A percentile compares a stretch with the other conserved stretches of the same genome.
These are phyloP conservation scores for Fomitiporia mediterranea DNA, from an alignment of 1,284 basidiomycete genomes.

Conservation along the genomic window DNA sequence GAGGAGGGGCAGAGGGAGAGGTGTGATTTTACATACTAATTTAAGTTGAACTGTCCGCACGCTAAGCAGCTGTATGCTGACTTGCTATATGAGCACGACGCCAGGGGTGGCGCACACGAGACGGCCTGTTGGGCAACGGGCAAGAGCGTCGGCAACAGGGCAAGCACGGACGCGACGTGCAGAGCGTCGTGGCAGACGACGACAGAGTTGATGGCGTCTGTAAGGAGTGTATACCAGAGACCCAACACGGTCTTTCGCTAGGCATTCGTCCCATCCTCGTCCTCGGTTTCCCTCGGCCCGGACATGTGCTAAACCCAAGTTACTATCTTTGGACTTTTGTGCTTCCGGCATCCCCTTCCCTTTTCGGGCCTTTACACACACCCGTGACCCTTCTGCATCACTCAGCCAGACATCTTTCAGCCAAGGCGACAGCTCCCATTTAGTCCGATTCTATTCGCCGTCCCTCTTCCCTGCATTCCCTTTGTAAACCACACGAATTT, in stretches of 20 bases:
- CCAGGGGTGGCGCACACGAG: neutral
- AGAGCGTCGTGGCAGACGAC: neutral
- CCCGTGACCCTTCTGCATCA: neutral
- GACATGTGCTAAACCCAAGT: neutral
- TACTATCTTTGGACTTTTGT: neutral
- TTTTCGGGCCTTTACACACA: neutral
- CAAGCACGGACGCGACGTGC: neutral
- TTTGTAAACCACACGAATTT: neutral
- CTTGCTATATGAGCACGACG: neutral
- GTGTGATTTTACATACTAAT: slow-evolving; percentile 22
- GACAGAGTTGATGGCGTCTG: neutral
- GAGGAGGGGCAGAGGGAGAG: slow-evolving; percentile 16
- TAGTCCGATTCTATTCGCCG: neutral
- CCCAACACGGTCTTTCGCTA: neutral
- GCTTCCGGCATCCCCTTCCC: neutral
- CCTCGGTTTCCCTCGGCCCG: slow-evolving; percentile 4
- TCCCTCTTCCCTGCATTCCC: neutral
- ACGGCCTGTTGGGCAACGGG: neutral
- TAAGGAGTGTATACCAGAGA: neutral
- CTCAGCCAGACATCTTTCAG: neutral
- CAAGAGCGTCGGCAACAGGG: neutral
- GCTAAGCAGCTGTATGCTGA: slow-evolving; percentile 9
- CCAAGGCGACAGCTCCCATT: neutral
- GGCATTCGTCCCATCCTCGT: no score
- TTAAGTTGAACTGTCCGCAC: slow-evolving; percentile 10